phyloP scores from a whole-genome alignment of 768 basidiomycete species.

The Podaxis rugospora region DNA sequence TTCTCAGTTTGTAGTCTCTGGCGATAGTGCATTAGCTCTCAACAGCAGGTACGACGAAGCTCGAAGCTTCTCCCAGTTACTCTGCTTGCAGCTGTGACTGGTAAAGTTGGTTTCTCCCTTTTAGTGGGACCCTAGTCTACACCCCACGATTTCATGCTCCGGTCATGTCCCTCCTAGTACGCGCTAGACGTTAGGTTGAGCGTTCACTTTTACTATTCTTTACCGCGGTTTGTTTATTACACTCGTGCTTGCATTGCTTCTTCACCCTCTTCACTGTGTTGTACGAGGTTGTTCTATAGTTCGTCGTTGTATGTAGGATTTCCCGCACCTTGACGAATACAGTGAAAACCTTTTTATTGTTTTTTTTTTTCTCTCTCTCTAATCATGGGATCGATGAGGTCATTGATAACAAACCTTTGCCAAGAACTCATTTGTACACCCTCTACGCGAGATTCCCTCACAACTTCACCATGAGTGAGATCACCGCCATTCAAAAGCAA shows the following conservation, averaged over 20 bases:
- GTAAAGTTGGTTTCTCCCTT: neutral
- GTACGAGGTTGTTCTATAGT: conserved; percentile 29
- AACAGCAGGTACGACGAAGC: conserved; percentile 20
- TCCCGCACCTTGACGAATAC: conserved; percentile 7
- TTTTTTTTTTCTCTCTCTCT: neutral
- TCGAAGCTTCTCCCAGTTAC: conserved; percentile 23
- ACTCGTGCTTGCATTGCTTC: neutral
- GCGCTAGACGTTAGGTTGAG: conserved; percentile 7
- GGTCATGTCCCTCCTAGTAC: conserved; percentile 7
- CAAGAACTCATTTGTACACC: neutral
- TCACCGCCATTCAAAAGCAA: conserved; percentile 50
- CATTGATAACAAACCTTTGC: neutral
- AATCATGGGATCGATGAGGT: conserved; percentile 1
- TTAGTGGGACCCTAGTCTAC: neutral
- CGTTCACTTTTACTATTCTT: neutral
- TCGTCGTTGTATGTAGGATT: conserved; percentile 6
- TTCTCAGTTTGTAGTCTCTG: conserved; percentile 5
- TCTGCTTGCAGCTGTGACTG: conserved; percentile 4
- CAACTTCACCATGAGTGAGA: conserved; percentile 40
- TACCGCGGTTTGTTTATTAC: neutral
- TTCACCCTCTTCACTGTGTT: conserved; percentile 31
- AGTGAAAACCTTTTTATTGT: conserved; percentile 8
- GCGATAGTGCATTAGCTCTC: conserved; percentile 12
- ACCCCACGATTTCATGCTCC: conserved; percentile 5
- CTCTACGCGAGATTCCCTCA: neutral